A percentile compares a stretch with the other conserved stretches of the same genome.
Evolutionary conservation across 1,284 basidiomycete species (phyloP).

Genomic region (Melampsora larici-populina): DNA sequence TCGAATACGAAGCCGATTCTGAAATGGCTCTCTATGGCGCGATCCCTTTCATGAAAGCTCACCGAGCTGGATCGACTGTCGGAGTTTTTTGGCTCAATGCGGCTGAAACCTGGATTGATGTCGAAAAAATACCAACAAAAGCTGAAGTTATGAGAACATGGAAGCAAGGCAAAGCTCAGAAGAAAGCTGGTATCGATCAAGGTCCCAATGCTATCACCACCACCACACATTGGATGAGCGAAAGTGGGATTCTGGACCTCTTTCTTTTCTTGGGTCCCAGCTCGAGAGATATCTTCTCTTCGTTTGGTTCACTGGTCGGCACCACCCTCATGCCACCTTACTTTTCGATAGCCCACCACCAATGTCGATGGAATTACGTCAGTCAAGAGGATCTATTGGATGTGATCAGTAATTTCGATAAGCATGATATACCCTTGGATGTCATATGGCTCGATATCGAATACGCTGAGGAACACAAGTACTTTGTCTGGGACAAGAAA

Average conservation of each 20-base stretch:
- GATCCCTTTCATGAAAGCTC: constrained; percentile 82
- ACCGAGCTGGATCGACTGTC: constrained; percentile 73
- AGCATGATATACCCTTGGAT: constrained; percentile 89
- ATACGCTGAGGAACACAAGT: constrained; percentile 80
- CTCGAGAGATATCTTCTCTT: constrained; percentile 72
- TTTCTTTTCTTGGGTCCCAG: constrained; percentile 89
- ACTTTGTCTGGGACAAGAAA: constrained; percentile 87
- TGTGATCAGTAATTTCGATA: constrained; percentile 85
- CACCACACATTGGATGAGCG: constrained; percentile 91
- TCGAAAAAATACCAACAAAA: constrained; percentile 65
- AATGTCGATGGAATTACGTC: constrained; percentile 86
- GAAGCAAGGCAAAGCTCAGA: constrained; percentile 44
- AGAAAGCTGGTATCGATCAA: constrained; percentile 12
- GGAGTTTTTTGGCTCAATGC: constrained; percentile 85
- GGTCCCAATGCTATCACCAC: constrained; percentile 58
- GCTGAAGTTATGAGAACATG: constrained; percentile 43
- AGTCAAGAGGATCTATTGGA: constrained; percentile 80
- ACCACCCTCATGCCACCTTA: constrained; percentile 79
- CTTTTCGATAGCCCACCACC: constrained; percentile 62
- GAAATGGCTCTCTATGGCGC: constrained; percentile 66
- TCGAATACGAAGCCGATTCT: constrained; percentile 89
- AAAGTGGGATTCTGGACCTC: constrained; percentile 90
- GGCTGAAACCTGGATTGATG: constrained; percentile 94
- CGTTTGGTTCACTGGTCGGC: constrained; percentile 81
- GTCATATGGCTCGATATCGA: constrained; percentile 99